A percentile compares a stretch with the other conserved stretches of the same genome.
phyloP scores from a whole-genome alignment of 208 protist genomes.

The Trypanosoma rangeli region DNA sequence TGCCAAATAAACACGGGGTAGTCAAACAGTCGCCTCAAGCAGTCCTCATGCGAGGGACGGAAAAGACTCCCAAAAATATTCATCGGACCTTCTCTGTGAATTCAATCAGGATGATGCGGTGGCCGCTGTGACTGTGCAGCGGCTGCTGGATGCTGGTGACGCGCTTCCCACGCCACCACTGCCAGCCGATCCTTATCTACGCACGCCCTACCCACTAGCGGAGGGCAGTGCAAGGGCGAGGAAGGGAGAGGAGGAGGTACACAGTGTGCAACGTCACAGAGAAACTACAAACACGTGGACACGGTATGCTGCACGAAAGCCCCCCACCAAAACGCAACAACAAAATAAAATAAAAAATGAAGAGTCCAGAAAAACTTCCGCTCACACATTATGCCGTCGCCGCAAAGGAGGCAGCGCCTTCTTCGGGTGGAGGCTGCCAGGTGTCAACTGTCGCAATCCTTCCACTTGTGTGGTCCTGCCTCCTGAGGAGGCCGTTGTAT shows the following conservation, averaged over 20 bases:
- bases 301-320: no score
- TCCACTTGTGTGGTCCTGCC: neutral
- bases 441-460: neutral
- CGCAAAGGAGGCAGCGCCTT: neutral
- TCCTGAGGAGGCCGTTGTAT: neutral
- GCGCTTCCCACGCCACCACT: neutral
- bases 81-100: conserved; percentile 25
- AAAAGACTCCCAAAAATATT: conserved; percentile 45
- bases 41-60: conserved; percentile 25
- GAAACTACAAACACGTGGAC: no score
- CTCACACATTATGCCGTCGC: conserved; percentile 14
- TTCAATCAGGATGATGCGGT: neutral
- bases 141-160: neutral
- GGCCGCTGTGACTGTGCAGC: neutral
- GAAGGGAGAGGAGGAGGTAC: neutral
- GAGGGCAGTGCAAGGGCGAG: neutral
- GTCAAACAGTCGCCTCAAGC: conserved; percentile 52
- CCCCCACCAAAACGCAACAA: neutral
- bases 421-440: neutral
- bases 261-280: no score
- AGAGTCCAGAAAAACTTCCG: neutral
- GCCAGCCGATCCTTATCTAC: neutral
- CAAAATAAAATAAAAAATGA: conserved; percentile 1
- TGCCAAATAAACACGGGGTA: conserved; percentile 81
- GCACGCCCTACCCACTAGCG: neutral